Conservation (phyloP, 768 basidiomycete species). For the Pulveroboletus sp. region DNA sequence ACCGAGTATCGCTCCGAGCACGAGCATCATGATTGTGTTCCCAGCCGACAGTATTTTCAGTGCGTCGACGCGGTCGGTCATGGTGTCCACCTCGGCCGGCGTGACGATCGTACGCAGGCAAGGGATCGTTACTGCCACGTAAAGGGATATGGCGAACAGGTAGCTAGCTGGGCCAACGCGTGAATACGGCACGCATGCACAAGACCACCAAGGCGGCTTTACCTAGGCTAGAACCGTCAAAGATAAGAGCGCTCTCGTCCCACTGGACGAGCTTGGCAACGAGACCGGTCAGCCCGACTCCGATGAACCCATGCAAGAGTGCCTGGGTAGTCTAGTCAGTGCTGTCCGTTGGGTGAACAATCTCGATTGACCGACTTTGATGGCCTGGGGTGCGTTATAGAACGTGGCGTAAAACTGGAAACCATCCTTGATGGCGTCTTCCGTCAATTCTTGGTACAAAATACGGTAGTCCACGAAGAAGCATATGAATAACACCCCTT, state of each 20-base stretch:
- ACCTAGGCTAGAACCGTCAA: constrained; percentile 90
- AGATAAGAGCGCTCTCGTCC: constrained; percentile 93
- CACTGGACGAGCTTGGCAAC: constrained; percentile 79
- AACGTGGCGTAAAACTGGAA: constrained; percentile 91
- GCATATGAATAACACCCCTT: constrained; percentile 80
- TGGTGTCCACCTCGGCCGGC: constrained; percentile 54
- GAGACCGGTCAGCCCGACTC: constrained; percentile 69
- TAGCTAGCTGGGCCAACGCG: constrained; percentile 53
- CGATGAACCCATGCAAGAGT: constrained; percentile 80
- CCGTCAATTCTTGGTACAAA: constrained; percentile 64
- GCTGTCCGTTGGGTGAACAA: too few relatives aligned
- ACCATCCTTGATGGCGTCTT: constrained; percentile 66
- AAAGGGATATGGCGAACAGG: constrained; percentile 73
- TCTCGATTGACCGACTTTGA: constrained; percentile 61
- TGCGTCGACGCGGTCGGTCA: constrained; percentile 68
- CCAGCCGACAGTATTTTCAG: constrained; percentile 80
- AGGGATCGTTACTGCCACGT: constrained; percentile 79
- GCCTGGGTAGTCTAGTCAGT: constrained; percentile 45
- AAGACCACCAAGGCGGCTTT: constrained; percentile 18
- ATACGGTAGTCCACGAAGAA: constrained; percentile 86
- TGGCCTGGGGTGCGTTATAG: constrained; percentile 88
- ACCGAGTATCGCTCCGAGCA: constrained; percentile 58
- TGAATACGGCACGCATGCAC: constrained; percentile 8
- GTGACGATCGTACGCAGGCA: constrained; percentile 70
- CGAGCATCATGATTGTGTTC: constrained; percentile 76